A percentile compares a stretch with the other conserved stretches of the same genome.
Conservation (phyloP, 1,139 yeast genomes). For the Pichia sp. region DNA sequence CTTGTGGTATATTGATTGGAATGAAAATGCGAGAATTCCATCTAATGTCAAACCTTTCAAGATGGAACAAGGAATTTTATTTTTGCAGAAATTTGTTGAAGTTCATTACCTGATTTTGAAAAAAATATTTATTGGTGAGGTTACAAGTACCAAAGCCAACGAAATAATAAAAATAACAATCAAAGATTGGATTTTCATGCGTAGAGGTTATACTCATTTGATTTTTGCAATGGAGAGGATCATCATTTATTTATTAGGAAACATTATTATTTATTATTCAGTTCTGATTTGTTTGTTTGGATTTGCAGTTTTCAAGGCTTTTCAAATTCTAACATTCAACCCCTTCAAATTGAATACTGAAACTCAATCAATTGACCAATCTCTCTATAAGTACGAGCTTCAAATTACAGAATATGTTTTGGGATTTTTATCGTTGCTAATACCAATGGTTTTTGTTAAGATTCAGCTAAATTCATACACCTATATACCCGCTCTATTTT, state of each 20-base stretch:
- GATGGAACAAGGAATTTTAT: slow-evolving; percentile 13
- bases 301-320: slow-evolving; percentile 1
- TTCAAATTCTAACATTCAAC: slow-evolving; percentile 14
- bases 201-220: slow-evolving; percentile 48
- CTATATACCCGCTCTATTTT: slow-evolving; percentile 54
- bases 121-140: slow-evolving; percentile 6
- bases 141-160: not conserved
- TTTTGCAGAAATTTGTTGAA: slow-evolving; percentile 39
- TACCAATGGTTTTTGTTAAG: slow-evolving; percentile 45
- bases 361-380: slow-evolving; percentile 1
- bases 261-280: slow-evolving; percentile 43
- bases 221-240: slow-evolving; percentile 27
- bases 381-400: slow-evolving; percentile 9
- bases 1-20: slow-evolving; percentile 57
- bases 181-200: slow-evolving; percentile 45
- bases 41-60: slow-evolving; percentile 23
- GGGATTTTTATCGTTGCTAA: slow-evolving; percentile 53
- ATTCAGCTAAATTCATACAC: slow-evolving; percentile 51
- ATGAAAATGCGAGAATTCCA: slow-evolving; percentile 39
- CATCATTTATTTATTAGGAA: slow-evolving; percentile 45
- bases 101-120: slow-evolving; percentile 12
- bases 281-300: slow-evolving; percentile 14
- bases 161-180: not conserved
- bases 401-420: slow-evolving; percentile 22
- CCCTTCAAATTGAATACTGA: slow-evolving; percentile 11